Base-by-base conservation (phyloP, 116 monocot genomes). In the Cymodocea nodosa region DNA sequence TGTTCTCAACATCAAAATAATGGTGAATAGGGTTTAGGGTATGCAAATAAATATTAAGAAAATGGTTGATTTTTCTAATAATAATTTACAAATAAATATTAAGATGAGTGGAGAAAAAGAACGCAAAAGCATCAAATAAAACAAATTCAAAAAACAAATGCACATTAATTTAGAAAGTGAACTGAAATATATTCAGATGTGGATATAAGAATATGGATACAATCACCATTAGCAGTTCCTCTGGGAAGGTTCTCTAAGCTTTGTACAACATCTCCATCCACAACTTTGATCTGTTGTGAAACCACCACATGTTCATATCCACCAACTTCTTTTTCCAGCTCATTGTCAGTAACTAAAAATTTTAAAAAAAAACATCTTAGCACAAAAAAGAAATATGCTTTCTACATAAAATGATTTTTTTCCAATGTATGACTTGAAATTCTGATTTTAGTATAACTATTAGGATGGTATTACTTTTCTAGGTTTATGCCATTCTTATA, bases 231-330 rank as follows among this genome's bases (percentile, higher is more conserved):
- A 37, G 10, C 54, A 65, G 73, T 87, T 70, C 91, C 91, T 70
- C 83, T 71, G 52, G 77, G 87, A 79, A 95, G 77, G 72, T 82
- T 78, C 44, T 81, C 71, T 64, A 90, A 56, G 51, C 48, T 49
- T 62, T 85, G 76, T 23, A 76, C 58, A 52, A 76, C 61, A 50
- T 68, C 73, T 59, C 60, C 76, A 76, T 87, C 83, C 10, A 95
- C 83, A 51, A 87, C 87, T 66, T 83, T 90, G 17, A 95, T 67
- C 65, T 73, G 57, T 54, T 56, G 77, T 55, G 70, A 64, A 67
- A 90, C 95, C 25, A 70, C 63, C 37, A 90, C 78, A 78, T 95
- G 77, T 54, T 82, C 80, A 75, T 95, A 95, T 51, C 95, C 91
- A 71, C 95, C 95, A 40, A 95, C 83, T 76, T 95, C 85, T 40